Conservation (phyloP, 2,329 filamentous ascomycete species). For the Cercospora sojina region DNA sequence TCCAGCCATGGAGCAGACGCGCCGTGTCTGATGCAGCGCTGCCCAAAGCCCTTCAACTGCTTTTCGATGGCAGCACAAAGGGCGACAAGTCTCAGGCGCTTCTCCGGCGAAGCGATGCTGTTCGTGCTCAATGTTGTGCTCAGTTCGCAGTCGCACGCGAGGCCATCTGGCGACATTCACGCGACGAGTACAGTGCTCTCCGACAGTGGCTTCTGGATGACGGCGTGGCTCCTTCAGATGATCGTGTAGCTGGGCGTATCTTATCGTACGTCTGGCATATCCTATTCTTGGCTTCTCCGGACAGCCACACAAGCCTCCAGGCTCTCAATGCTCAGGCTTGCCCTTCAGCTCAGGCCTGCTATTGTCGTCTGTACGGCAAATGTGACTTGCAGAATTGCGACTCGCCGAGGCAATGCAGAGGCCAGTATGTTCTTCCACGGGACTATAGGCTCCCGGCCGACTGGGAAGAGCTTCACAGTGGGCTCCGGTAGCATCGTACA, state of each 20-base stretch:
- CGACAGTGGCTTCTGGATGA: conserved; percentile 55
- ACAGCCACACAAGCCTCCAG: conserved; percentile 37
- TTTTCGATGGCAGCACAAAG: conserved; percentile 32
- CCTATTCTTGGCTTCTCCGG: conserved; percentile 41
- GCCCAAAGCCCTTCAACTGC: conserved; percentile 18
- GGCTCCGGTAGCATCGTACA: background rate
- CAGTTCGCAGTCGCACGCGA: conserved; percentile 55
- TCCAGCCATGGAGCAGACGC: conserved; percentile 46
- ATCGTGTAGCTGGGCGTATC: conserved; percentile 44
- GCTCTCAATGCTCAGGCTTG: conserved; percentile 42
- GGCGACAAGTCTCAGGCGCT: conserved; percentile 34
- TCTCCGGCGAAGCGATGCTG: conserved; percentile 42
- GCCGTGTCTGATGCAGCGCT: conserved; percentile 32
- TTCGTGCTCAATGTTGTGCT: conserved; percentile 50
- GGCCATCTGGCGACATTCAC: conserved; percentile 50
- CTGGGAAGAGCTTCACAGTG: conserved; percentile 11
- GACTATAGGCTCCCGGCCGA: conserved; percentile 39
- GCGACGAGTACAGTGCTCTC: conserved; percentile 52
- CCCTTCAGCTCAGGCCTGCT: conserved; percentile 44
- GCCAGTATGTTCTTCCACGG: conserved; percentile 43
- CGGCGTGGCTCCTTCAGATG: conserved; percentile 41
- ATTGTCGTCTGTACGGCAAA: conserved; percentile 47
- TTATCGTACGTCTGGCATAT: conserved; percentile 54
- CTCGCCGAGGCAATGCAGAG: conserved; percentile 39
- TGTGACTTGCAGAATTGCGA: conserved; percentile 36